Conservation (phyloP, 352 stramenopile genomes). For the Thalassiosira mediterranea region DNA sequence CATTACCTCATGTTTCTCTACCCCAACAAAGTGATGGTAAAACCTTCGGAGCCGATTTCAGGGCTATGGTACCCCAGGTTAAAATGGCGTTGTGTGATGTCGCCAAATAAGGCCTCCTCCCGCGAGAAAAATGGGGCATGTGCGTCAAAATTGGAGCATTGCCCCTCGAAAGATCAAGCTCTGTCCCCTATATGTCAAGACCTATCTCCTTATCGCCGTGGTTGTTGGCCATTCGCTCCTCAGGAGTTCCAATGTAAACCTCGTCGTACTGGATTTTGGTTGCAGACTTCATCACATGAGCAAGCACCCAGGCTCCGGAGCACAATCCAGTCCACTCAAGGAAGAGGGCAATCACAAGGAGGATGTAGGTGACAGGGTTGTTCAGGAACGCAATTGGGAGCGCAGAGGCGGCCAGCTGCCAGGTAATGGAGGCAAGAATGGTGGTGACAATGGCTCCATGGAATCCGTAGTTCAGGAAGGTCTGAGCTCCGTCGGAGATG, state of each 20-base stretch:
- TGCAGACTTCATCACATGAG: slow-evolving; percentile 50
- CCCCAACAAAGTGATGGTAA: no score
- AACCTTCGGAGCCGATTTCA: no score
- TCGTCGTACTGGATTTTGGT: slow-evolving; percentile 65
- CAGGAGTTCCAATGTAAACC: slow-evolving; percentile 72
- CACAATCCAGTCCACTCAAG: slow-evolving; percentile 76
- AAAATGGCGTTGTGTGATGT: no score
- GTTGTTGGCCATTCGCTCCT: slow-evolving; percentile 54
- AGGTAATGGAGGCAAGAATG: slow-evolving; percentile 73
- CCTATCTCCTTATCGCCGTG: slow-evolving; percentile 30
- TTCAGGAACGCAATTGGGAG: slow-evolving; percentile 74
- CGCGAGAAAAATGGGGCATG: no score
- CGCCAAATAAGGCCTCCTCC: no score
- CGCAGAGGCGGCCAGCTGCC: slow-evolving; percentile 69
- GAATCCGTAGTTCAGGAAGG: slow-evolving; percentile 75
- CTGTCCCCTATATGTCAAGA: no score
- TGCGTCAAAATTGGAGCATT: no score
- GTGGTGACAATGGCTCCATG: slow-evolving; percentile 76
- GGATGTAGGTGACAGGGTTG: slow-evolving; percentile 68
- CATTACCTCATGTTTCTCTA: no score
- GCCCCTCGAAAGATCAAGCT: no score
- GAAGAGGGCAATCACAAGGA: slow-evolving; percentile 57
- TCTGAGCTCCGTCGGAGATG: slow-evolving; percentile 58
- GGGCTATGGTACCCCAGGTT: no score
- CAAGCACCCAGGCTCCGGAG: slow-evolving; percentile 68